Evolutionary conservation across 495 filamentous ascomycete genomes (phyloP), one percentile per base, ranked within the genome.

Genomic region (Darksidea phi): DNA sequence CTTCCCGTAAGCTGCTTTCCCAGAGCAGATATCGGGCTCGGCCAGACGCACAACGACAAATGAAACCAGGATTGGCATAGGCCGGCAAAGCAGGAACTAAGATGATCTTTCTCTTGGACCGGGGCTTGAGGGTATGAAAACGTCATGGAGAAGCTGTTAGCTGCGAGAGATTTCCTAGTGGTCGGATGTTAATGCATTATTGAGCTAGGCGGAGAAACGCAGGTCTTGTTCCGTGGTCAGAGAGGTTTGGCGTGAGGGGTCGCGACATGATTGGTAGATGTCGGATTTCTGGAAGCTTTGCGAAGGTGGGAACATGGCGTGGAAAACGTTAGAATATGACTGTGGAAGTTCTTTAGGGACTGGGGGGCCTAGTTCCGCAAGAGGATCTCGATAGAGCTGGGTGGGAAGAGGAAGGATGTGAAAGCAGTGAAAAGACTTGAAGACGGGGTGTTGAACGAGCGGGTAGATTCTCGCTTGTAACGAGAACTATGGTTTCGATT

Each of bases 41-140:
- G 47, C 10, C 24, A 36, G 18, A 18, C 6, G 34, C 17, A 47
- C 15, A 11, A 5, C 28, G 13, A n/a, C 20, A 54, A 17, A 61
- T 54, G 23, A 48, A 54, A 15, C 58, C 25, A 32, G 58, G 58
- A 34, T 61, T 10, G 37, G 17, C 21, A 47, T 60, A 45, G 57
- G 57, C 23, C 21, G 36, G 24, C 18, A 46, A 21, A 20, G 48
- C 17, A 7, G 41, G 28, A 36, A 24, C 48, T 52, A 60, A 46
- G 32, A 46, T 34, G 57, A 60, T 60, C 57, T 38, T n/a, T 48
- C 4, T 8, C 24, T 10, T 28, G 4, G 34, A 34, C 18, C 57
- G 32, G 49, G 49, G 25, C 18, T 24, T 13, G 47, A 59, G 47
- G 57, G 51, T 17, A 52, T 37, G 21, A 42, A 43, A 41, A 43